phyloP scores from a whole-genome alignment of 495 filamentous ascomycete species.

The Trichoderma erinaceum region DNA sequence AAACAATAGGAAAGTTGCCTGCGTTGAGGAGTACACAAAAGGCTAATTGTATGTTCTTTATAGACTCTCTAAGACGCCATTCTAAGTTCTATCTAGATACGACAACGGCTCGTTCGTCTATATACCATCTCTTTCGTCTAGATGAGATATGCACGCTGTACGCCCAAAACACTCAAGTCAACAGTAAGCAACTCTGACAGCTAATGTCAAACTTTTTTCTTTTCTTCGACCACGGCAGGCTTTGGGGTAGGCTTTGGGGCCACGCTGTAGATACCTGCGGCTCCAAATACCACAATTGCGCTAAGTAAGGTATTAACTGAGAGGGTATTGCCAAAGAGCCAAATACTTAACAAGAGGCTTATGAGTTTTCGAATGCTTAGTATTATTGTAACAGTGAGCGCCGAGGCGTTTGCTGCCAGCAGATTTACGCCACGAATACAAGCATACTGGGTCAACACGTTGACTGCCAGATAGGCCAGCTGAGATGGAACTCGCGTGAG shows the following conservation, averaged over 20 bases:
- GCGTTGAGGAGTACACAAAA: background rate
- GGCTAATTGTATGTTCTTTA: background rate
- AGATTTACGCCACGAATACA: slow-evolving; percentile 95
- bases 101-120: background rate
- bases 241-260: slow-evolving; percentile 47
- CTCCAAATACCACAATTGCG: slow-evolving; percentile 77
- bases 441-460: slow-evolving; percentile 85
- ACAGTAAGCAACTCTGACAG: background rate
- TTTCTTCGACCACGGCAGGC: slow-evolving; percentile 21
- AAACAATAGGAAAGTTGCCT: too few relatives aligned
- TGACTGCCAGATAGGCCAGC: slow-evolving; percentile 64
- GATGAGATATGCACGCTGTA: background rate
- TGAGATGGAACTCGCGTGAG: slow-evolving; percentile 57
- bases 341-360: slow-evolving; percentile 82
- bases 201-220: slow-evolving; percentile 5
- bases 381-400: slow-evolving; percentile 90
- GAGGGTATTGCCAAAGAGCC: slow-evolving; percentile 83
- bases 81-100: too few relatives aligned
- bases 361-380: slow-evolving; percentile 94
- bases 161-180: too few relatives aligned
- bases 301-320: slow-evolving; percentile 69
- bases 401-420: slow-evolving; percentile 75
- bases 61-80: background rate
- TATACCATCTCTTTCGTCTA: background rate
- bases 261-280: slow-evolving; percentile 81